These are phyloP conservation scores for Diaporthe nobilis DNA, from an alignment of 2,329 filamentous ascomycete genomes.

Conservation along the genomic window DNA sequence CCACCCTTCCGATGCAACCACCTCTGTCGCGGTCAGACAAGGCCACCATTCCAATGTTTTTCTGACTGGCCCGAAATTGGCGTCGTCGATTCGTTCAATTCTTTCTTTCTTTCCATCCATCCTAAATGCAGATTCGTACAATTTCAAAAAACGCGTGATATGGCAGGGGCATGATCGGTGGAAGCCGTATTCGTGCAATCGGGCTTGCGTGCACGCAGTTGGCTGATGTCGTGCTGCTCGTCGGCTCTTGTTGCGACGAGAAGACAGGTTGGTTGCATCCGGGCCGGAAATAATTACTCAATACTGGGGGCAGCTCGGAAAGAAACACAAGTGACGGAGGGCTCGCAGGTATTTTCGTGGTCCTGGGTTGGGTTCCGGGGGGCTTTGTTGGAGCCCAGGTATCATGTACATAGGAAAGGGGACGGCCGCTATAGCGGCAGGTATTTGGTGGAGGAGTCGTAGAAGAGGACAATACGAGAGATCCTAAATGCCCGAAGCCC, in stretches of 20 bases:
- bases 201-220: neutral
- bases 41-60: neutral
- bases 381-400: conserved; percentile 40
- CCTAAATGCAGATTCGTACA: conserved; percentile 26
- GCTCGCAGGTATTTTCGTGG: conserved; percentile 12
- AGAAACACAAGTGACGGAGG: neutral
- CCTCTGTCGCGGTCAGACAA: neutral
- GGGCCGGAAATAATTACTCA: conserved; percentile 17
- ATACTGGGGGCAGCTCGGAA: conserved; percentile 31
- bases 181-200: conserved; percentile 4
- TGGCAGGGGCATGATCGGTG: conserved; percentile 27
- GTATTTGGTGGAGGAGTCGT: conserved; percentile 3
- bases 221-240: conserved; percentile 14
- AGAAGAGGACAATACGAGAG: conserved; percentile 12
- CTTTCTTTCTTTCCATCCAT: conserved; percentile 24
- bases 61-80: conserved; percentile 1
- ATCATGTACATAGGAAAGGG: conserved; percentile 41
- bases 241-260: neutral
- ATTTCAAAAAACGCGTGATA: conserved; percentile 20
- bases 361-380: conserved; percentile 14
- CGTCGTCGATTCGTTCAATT: neutral
- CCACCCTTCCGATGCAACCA: conserved; percentile 9
- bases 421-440: neutral
- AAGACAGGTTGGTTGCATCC: conserved; percentile 7
- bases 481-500: neutral